phyloP scores from a whole-genome alignment of 225 moss, liverwort and hornwort species.

The Sphagnum tenellum region DNA sequence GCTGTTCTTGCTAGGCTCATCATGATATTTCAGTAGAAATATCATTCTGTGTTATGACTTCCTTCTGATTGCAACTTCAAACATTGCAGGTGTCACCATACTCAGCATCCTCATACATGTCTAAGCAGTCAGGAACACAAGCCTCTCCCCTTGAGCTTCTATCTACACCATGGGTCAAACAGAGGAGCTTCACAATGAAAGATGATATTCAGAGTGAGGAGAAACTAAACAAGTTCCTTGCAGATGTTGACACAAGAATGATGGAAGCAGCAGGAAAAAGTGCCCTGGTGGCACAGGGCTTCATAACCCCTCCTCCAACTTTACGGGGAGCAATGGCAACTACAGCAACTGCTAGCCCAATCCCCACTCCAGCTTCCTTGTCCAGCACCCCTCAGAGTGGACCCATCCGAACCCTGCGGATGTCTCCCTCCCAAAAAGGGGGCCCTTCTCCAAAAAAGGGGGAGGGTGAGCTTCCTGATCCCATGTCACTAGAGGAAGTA shows the following conservation, averaged over 20 bases:
- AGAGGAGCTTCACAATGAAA: slow-evolving; percentile 36
- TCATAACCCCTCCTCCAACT: slow-evolving; percentile 66
- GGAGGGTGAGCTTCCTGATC: slow-evolving; percentile 70
- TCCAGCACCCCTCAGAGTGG: slow-evolving; percentile 59
- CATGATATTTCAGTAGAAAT: background rate
- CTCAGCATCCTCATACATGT: slow-evolving; percentile 25
- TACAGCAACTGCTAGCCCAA: slow-evolving; percentile 31
- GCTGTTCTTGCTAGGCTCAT: background rate
- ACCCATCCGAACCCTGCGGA: slow-evolving; percentile 59
- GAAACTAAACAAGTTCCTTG: slow-evolving; percentile 65
- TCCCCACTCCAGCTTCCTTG: slow-evolving; percentile 37
- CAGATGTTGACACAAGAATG: slow-evolving; percentile 68
- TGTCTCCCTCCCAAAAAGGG: slow-evolving; percentile 83
- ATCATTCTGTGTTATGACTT: background rate
- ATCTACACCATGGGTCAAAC: slow-evolving; percentile 44
- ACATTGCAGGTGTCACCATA: slow-evolving; percentile 39
- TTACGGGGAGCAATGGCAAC: slow-evolving; percentile 45
- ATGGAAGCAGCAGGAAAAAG: slow-evolving; percentile 40
- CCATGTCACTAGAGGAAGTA: slow-evolving; percentile 86
- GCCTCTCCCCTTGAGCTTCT: slow-evolving; percentile 38
- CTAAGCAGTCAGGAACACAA: slow-evolving; percentile 18
- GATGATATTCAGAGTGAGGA: slow-evolving; percentile 69
- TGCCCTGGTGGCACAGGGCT: slow-evolving; percentile 23
- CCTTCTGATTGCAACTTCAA: background rate
- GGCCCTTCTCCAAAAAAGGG: slow-evolving; percentile 86